Percentiles rank a stretch among this genome's conserved stretches.
Conservation (phyloP, 805 yeast species). For the Hyphopichia homilentoma region DNA sequence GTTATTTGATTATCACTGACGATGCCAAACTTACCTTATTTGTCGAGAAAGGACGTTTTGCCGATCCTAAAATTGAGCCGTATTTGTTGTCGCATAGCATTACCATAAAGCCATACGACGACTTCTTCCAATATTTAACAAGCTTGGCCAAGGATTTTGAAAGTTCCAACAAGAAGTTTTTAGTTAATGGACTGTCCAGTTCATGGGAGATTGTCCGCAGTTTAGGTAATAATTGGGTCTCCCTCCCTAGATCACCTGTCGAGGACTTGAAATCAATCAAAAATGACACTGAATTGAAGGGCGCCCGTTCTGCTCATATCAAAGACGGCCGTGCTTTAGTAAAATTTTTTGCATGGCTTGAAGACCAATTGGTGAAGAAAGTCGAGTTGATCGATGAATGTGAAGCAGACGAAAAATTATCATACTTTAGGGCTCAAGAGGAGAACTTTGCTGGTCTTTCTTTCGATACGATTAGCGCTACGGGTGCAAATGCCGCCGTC, state of each 20-base stretch:
- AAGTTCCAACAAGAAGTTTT: slow-evolving; percentile 23
- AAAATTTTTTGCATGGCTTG: slow-evolving; percentile 57
- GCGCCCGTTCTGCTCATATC: slow-evolving; percentile 50
- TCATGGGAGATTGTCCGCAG: slow-evolving; percentile 40
- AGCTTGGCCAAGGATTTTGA: slow-evolving; percentile 34
- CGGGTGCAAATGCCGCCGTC: slow-evolving; percentile 74
- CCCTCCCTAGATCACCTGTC: slow-evolving; percentile 34
- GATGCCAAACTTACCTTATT: slow-evolving; percentile 34
- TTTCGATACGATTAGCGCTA: slow-evolving; percentile 69
- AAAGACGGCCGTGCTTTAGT: slow-evolving; percentile 58
- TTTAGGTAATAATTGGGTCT: slow-evolving; percentile 26
- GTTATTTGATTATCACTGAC: slow-evolving; percentile 32
- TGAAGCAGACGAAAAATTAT: slow-evolving; percentile 51
- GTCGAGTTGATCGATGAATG: slow-evolving; percentile 50
- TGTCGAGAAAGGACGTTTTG: slow-evolving; percentile 41
- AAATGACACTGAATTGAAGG: slow-evolving; percentile 45
- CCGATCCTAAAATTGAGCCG: slow-evolving; percentile 21
- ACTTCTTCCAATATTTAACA: slow-evolving; percentile 43
- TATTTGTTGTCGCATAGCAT: slow-evolving; percentile 23
- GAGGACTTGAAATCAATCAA: slow-evolving; percentile 52
- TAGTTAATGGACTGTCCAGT: slow-evolving; percentile 25
- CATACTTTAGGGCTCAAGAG: slow-evolving; percentile 36
- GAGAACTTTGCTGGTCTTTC: slow-evolving; percentile 59
- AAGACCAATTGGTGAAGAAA: slow-evolving; percentile 43
- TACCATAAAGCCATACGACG: slow-evolving; percentile 38